Percentiles rank a stretch among this genome's conserved stretches.
Evolutionary conservation across 441 rosid species (phyloP).

Genomic region (Populus hybrid): DNA sequence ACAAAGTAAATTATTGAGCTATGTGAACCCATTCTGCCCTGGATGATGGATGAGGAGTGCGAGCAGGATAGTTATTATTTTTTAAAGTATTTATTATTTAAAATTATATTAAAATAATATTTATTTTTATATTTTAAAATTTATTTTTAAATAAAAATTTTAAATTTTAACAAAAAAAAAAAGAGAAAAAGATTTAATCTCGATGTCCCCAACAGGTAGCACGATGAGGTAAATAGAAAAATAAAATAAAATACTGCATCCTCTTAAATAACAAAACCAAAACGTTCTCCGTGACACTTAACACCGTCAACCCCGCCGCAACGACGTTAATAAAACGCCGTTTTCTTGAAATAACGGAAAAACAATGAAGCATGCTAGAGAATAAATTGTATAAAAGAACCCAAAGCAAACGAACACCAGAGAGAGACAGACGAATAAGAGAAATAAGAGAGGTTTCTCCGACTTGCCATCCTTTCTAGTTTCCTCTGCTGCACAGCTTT

Average conservation of each 20-base stretch:
- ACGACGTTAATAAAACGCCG: constrained; percentile 40
- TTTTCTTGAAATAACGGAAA: constrained; percentile 16
- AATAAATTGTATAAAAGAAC: constrained; percentile 35
- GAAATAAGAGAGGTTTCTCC: constrained; percentile 14
- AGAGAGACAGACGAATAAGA: constrained; percentile 6
- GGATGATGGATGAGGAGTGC: too few relatives aligned
- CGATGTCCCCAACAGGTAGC: background rate
- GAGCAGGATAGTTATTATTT: too few relatives aligned
- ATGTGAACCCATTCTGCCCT: constrained; percentile 16
- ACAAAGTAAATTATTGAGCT: constrained; percentile 24
- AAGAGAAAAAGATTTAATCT: background rate
- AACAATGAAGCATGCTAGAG: constrained; percentile 14
- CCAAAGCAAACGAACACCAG: constrained; percentile 20
- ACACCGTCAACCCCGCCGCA: constrained; percentile 47
- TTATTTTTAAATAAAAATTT: too few relatives aligned
- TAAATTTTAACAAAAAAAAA: too few relatives aligned
- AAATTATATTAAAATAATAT: too few relatives aligned
- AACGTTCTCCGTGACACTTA: constrained; percentile 16
- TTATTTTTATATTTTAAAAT: too few relatives aligned
- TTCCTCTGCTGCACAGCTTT: constrained; percentile 19
- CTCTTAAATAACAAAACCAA: background rate
- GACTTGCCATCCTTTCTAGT: constrained; percentile 17
- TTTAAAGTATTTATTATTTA: too few relatives aligned
- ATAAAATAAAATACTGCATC: background rate
- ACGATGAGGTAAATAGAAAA: background rate